phyloP scores from a whole-genome alignment of 2,329 filamentous ascomycete genomes.

The Penicillium sp. region DNA sequence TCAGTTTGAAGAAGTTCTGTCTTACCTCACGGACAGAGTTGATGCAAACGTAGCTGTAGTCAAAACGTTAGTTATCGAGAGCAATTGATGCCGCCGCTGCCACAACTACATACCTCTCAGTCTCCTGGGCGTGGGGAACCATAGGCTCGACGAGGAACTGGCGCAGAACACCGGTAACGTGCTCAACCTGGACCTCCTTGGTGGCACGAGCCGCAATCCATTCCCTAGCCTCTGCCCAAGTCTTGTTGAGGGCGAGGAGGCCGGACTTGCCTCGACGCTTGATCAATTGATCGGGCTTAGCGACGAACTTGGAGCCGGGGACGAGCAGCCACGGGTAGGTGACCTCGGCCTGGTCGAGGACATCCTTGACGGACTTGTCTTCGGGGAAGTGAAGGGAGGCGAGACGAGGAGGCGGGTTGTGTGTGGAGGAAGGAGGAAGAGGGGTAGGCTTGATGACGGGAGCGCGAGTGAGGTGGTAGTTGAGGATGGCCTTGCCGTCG shows the following conservation, averaged over 20 bases:
- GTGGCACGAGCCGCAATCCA: slow-evolving; percentile 93
- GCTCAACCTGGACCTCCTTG: slow-evolving; percentile 92
- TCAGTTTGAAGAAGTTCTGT: slow-evolving; percentile 27
- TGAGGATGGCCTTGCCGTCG: slow-evolving; percentile 99
- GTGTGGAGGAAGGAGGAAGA: slow-evolving; percentile 77
- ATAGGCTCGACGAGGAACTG: slow-evolving; percentile 99
- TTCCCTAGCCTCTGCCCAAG: slow-evolving; percentile 88
- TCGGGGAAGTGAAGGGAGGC: slow-evolving; percentile 92
- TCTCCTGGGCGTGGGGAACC: slow-evolving; percentile 90
- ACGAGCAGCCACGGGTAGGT: slow-evolving; percentile 95
- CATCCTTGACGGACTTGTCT: slow-evolving; percentile 75
- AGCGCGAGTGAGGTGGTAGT: slow-evolving; percentile 99
- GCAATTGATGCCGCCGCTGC: background rate
- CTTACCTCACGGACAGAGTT: slow-evolving; percentile 99
- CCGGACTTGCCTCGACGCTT: slow-evolving; percentile 99
- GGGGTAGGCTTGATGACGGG: slow-evolving; percentile 97
- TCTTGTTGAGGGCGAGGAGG: slow-evolving; percentile 93
- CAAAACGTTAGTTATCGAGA: background rate
- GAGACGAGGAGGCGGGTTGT: slow-evolving; percentile 90
- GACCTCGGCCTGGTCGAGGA: slow-evolving; percentile 93
- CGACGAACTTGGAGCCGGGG: slow-evolving; percentile 86
- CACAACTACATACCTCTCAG: slow-evolving; percentile 61
- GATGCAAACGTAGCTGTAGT: slow-evolving; percentile 91
- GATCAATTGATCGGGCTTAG: slow-evolving; percentile 99
- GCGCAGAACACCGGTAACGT: slow-evolving; percentile 81